phyloP scores from a whole-genome alignment of 139 green algal species.

The Coccomyxa sp. region DNA sequence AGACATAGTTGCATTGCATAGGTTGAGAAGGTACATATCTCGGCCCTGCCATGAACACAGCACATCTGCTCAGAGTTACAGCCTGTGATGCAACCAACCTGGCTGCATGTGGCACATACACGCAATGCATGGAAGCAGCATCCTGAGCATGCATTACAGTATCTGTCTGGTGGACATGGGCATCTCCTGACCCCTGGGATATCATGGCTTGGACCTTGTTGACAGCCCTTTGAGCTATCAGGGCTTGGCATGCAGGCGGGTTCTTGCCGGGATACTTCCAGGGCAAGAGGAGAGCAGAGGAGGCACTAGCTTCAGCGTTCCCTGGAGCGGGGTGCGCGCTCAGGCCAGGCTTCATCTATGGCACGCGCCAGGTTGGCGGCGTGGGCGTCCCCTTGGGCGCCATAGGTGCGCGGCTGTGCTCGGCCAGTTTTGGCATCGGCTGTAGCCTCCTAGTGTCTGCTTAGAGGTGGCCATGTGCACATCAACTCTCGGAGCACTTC shows the following conservation, averaged over 20 bases:
- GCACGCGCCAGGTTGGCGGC: constrained; percentile 48
- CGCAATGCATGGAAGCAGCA: not conserved
- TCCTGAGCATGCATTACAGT: not conserved
- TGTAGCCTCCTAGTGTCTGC: not conserved
- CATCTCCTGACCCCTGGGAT: too few species aligned
- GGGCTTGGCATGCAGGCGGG: not conserved
- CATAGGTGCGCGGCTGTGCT: constrained; percentile 22
- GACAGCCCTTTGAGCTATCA: not conserved
- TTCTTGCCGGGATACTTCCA: constrained; percentile 63
- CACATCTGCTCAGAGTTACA: not conserved
- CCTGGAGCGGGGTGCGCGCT: constrained; percentile 62
- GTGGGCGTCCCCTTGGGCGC: constrained; percentile 55
- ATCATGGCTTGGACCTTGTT: not conserved
- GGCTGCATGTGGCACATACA: not conserved
- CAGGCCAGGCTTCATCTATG: constrained; percentile 79
- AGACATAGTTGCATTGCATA: not conserved
- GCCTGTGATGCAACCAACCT: not conserved
- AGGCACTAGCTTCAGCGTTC: constrained; percentile 50
- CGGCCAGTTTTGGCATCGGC: not conserved
- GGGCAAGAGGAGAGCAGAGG: constrained; percentile 77
- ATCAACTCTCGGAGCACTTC: too few species aligned
- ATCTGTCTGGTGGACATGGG: too few species aligned
- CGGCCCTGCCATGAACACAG: not conserved
- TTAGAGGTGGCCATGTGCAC: too few species aligned
- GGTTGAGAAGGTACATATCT: too few species aligned